phyloP scores from a whole-genome alignment of 2,329 filamentous ascomycete genomes.

The Cercospora janseana region DNA sequence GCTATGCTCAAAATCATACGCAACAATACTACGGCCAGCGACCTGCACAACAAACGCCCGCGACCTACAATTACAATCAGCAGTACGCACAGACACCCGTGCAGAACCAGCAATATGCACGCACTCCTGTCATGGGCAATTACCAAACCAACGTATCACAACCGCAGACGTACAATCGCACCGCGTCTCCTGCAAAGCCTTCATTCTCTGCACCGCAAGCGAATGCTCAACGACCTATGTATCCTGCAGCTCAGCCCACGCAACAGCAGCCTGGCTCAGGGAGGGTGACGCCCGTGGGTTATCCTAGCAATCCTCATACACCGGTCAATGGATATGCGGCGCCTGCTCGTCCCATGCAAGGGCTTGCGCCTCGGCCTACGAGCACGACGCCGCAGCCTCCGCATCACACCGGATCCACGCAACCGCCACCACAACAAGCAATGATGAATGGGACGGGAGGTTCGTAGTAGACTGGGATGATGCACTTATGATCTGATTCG shows the following conservation, averaged over 20 bases:
- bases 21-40: constrained; percentile 31
- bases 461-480: neutral
- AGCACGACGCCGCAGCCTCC: constrained; percentile 32
- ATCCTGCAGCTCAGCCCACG: constrained; percentile 19
- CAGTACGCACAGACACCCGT: constrained; percentile 26
- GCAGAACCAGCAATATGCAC: constrained; percentile 25
- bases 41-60: constrained; percentile 19
- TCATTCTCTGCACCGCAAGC: constrained; percentile 18
- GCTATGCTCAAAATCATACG: constrained; percentile 29
- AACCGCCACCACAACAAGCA: constrained; percentile 4
- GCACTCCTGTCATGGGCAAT: constrained; percentile 26
- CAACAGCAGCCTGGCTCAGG: constrained; percentile 30
- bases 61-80: constrained; percentile 28
- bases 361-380: constrained; percentile 22
- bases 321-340: constrained; percentile 33
- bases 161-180: constrained; percentile 28
- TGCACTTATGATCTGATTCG: no score
- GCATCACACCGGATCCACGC: constrained; percentile 10
- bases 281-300: constrained; percentile 31
- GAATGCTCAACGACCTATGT: constrained; percentile 23
- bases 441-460: neutral
- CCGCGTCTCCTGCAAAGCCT: constrained; percentile 31
- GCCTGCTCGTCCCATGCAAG: constrained; percentile 15
- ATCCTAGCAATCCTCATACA: constrained; percentile 33
- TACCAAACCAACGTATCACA: constrained; percentile 28